Base-by-base conservation (phyloP, 495 filamentous ascomycete species). In the Aspergillus sclerotiicarbonarius region DNA sequence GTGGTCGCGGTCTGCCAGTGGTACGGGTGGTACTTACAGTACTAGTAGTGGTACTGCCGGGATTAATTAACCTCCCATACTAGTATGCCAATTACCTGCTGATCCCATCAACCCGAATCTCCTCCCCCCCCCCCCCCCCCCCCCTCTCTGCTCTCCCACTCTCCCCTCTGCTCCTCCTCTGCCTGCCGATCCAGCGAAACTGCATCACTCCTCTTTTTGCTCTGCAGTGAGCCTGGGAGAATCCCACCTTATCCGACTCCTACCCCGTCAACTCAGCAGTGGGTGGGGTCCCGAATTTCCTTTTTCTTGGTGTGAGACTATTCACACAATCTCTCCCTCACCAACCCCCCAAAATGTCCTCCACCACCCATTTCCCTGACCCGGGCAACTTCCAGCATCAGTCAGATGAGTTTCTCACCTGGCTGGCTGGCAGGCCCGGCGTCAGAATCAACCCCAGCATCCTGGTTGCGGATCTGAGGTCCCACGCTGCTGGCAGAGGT, bases 361-460 rank as follows among this genome's bases (percentile, higher is more conserved):
- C 70, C 50, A 67, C 67, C 32, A 50, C 64, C 57, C 74, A 76
- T 57, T 74, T 75, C 54, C 47, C 64, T n/a, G 72, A 77, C 51
- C 54, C 65, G 59, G 69, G 70, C 53, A 66, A 69, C 59, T 85
- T 83, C 62, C 66, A 79, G 60, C 54, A 60, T 32, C 75, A 74
- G 60, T 81, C 80, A 30, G 65, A 75, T 51, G 65, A 71, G 8
- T 87, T 87, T 62, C 56, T 83, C 56, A 59, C 66, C 37, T 89
- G 85, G 84, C 73, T 88, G 31, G 58, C 71, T 49, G 64, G 72
- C 20, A 71, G 72, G 52, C 78, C 73, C 8, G 80, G 80, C 18
- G 79, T 84, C 30, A 71, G 59, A 8, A 68, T 87, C 56, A 86
- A 76, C 58, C 67, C 70, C 8, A 86, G 85, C 54, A 80, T 87